Conservation (phyloP, 148 eudicot genomes). For the Cornus florida region DNA sequence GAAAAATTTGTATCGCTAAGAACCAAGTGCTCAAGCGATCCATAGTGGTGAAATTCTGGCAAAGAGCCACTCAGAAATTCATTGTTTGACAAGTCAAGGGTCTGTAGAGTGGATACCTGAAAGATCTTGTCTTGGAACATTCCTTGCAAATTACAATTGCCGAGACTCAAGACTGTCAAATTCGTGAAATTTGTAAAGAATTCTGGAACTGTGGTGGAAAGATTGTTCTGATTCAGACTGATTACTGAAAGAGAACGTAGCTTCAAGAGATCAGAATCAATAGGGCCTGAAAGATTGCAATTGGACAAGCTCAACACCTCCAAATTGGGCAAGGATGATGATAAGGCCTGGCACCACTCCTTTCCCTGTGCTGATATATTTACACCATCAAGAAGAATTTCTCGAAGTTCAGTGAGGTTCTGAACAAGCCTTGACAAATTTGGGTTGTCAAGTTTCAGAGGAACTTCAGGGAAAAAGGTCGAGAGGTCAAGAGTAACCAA, state of each 20-base stretch:
- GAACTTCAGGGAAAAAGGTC: not conserved
- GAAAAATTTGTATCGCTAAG: constrained; percentile 31
- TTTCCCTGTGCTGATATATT: constrained; percentile 8
- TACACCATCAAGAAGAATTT: constrained; percentile 24
- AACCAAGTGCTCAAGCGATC: constrained; percentile 14
- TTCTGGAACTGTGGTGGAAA: constrained; percentile 11
- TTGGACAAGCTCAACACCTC: constrained; percentile 20
- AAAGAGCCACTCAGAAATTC: constrained; percentile 12
- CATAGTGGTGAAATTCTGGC: constrained; percentile 10
- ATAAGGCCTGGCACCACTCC: constrained; percentile 12
- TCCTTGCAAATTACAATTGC: constrained; percentile 4
- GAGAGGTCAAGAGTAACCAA: constrained; percentile 24
- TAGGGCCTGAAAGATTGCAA: constrained; percentile 19
- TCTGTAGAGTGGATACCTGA: constrained; percentile 10
- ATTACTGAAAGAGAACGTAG: constrained; percentile 15
- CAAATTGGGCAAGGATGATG: constrained; percentile 19
- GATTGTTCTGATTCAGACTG: not conserved
- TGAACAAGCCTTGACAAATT: constrained; percentile 9
- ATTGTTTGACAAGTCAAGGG: constrained; percentile 5
- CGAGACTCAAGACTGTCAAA: constrained; percentile 8
- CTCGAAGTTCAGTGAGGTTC: constrained; percentile 16
- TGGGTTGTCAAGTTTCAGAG: not conserved
- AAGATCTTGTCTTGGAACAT: constrained; percentile 17
- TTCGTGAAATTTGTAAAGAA: constrained; percentile 16
- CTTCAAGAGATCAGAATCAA: constrained; percentile 10